Evolutionary conservation across 2,329 filamentous ascomycete species (phyloP).

Genomic region (Thielaviopsis musarum): DNA sequence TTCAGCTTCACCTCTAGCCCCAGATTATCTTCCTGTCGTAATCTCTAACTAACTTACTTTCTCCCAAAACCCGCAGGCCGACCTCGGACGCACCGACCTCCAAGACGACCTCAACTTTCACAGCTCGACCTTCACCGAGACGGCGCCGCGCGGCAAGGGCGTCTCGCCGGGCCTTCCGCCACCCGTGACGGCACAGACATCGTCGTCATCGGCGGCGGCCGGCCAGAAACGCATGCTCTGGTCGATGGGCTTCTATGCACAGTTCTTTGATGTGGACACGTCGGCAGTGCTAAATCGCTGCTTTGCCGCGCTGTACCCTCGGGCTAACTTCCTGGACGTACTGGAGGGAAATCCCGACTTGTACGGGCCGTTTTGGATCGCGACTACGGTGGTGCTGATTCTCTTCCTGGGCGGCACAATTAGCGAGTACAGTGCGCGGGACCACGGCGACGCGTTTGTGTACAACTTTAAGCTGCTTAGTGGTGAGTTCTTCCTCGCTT

Average conservation of each 20-base stretch:
- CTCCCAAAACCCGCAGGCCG: slow-evolving; percentile 43
- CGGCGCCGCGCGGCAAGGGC: slow-evolving; percentile 31
- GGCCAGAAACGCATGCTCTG: slow-evolving; percentile 75
- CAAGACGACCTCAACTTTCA: slow-evolving; percentile 99
- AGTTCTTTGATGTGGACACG: slow-evolving; percentile 98
- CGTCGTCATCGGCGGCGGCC: slow-evolving; percentile 21
- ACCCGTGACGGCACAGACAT: slow-evolving; percentile 40
- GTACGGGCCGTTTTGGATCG: slow-evolving; percentile 97
- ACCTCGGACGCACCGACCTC: slow-evolving; percentile 93
- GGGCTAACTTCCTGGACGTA: slow-evolving; percentile 90
- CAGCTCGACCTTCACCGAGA: slow-evolving; percentile 65
- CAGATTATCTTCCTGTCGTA: no score
- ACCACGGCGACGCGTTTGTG: slow-evolving; percentile 55
- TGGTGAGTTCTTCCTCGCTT: slow-evolving; percentile 32
- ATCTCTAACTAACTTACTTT: neutral
- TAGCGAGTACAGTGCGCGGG: slow-evolving; percentile 65
- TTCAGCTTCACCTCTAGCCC: neutral
- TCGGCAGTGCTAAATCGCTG: slow-evolving; percentile 75
- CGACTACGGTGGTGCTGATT: slow-evolving; percentile 90
- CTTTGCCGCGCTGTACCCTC: slow-evolving; percentile 74
- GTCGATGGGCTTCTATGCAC: slow-evolving; percentile 83
- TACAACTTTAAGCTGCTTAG: slow-evolving; percentile 86
- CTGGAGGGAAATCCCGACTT: slow-evolving; percentile 92
- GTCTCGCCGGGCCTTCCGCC: slow-evolving; percentile 34
- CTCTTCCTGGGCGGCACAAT: slow-evolving; percentile 92